phyloP scores from a whole-genome alignment of 2,329 filamentous ascomycete genomes.

The Claviceps purpurea region DNA sequence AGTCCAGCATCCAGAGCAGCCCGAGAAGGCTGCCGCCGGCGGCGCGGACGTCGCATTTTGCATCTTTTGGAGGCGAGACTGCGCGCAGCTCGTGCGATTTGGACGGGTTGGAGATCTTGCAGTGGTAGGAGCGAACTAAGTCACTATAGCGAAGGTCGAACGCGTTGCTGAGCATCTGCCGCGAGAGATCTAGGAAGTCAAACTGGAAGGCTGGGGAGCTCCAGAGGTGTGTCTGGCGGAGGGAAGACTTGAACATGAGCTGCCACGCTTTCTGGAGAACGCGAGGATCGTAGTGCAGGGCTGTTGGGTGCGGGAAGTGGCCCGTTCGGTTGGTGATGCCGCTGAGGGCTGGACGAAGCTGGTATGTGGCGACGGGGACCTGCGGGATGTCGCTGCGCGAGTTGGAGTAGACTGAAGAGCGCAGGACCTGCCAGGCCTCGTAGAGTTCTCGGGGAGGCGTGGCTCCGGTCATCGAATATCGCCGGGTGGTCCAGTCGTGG shows the following conservation, averaged over 20 bases:
- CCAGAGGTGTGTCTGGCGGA: constrained; percentile 21
- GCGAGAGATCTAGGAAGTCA: constrained; percentile 34
- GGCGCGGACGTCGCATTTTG: constrained; percentile 1
- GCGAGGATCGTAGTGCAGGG: constrained; percentile 26
- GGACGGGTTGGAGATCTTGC: constrained; percentile 6
- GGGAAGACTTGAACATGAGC: constrained; percentile 23
- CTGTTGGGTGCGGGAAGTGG: constrained; percentile 24
- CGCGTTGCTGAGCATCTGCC: constrained; percentile 33
- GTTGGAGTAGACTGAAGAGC: constrained; percentile 34
- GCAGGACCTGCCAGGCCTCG: constrained; percentile 31
- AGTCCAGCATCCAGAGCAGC: constrained; percentile 25
- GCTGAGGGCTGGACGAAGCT: constrained; percentile 28
- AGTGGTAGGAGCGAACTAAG: constrained; percentile 19
- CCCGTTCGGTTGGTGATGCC: constrained; percentile 25
- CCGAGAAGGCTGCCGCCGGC: constrained; percentile 17
- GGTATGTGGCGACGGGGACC: constrained; percentile 32
- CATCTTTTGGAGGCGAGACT: background rate
- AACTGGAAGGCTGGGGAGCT: constrained; percentile 27
- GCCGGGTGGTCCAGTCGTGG: constrained; percentile 26
- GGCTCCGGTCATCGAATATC: constrained; percentile 21
- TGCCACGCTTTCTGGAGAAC: constrained; percentile 26
- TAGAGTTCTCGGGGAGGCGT: constrained; percentile 17
- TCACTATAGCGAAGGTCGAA: constrained; percentile 26
- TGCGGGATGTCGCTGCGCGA: constrained; percentile 26
- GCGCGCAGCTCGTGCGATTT: constrained; percentile 10